These are phyloP conservation scores for Termitomyces sp. DNA, from an alignment of 768 basidiomycete species.

Conservation along the genomic window DNA sequence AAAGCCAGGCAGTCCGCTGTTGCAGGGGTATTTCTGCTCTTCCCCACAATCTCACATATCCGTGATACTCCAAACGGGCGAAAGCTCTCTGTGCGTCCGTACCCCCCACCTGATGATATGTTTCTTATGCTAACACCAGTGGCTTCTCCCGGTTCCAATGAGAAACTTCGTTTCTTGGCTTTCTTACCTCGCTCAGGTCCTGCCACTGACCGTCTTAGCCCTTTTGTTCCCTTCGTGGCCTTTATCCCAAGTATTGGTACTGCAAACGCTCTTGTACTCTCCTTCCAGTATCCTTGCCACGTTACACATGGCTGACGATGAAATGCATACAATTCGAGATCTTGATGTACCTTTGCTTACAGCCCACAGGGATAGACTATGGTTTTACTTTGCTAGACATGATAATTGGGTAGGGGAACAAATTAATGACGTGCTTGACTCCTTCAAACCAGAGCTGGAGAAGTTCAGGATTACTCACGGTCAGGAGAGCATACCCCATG, in stretches of 20 bases:
- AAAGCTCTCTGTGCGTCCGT: constrained; percentile 44
- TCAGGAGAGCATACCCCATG: constrained; percentile 51
- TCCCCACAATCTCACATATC: constrained; percentile 66
- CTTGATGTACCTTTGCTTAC: constrained; percentile 43
- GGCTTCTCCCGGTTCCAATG: constrained; percentile 43
- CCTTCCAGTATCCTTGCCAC: constrained; percentile 45
- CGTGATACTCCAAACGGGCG: constrained; percentile 59
- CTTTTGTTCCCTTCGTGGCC: constrained; percentile 49
- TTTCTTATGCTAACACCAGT: constrained; percentile 22
- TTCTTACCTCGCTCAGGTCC: constrained; percentile 35
- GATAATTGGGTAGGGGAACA: constrained; percentile 71
- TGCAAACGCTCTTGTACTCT: constrained; percentile 45
- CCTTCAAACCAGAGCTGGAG: constrained; percentile 28
- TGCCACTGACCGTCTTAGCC: constrained; percentile 32
- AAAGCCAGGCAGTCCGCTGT: constrained; percentile 36
- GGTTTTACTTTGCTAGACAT: constrained; percentile 52
- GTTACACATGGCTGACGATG: constrained; percentile 58
- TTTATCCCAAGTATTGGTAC: constrained; percentile 32
- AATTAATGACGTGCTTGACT: constrained; percentile 34
- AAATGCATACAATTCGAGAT: constrained; percentile 56
- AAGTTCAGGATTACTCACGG: constrained; percentile 37
- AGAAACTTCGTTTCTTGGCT: constrained; percentile 33
- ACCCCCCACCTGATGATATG: background rate
- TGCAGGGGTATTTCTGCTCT: constrained; percentile 50
- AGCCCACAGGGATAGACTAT: constrained; percentile 29